Conservation (phyloP, 169 alveolate species). For the Eimeria sp. region DNA sequence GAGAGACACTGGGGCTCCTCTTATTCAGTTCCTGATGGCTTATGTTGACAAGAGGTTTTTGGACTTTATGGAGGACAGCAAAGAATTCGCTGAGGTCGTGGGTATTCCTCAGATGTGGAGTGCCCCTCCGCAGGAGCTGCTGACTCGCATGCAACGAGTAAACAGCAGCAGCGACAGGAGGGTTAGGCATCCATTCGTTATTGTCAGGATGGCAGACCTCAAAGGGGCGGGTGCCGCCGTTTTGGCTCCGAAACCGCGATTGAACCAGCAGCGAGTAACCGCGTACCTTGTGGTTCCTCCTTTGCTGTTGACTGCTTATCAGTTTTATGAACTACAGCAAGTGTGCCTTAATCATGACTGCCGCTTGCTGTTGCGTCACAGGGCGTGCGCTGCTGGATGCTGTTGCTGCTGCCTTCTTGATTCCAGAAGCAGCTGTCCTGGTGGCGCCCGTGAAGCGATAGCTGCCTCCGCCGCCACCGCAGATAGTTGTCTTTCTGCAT, state of each 20-base stretch:
- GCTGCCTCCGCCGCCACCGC: background rate
- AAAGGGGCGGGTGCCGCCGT: background rate
- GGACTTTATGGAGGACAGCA: constrained; percentile 24
- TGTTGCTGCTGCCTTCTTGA: constrained; percentile 19
- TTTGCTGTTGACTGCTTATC: constrained; percentile 1
- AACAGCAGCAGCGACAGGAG: background rate
- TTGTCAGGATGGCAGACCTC: constrained; percentile 65
- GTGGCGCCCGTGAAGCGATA: background rate
- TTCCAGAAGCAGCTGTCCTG: background rate
- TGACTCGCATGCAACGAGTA: background rate
- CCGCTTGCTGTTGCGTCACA: constrained; percentile 43
- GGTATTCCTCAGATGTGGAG: constrained; percentile 10
- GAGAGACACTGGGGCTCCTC: background rate
- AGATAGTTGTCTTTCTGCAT: background rate
- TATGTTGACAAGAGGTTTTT: constrained; percentile 5
- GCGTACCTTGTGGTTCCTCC: constrained; percentile 52
- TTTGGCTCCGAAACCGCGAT: background rate
- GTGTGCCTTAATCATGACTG: constrained; percentile 19
- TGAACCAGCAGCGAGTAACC: background rate
- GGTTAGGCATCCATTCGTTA: background rate
- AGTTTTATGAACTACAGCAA: background rate
- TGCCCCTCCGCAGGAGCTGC: background rate
- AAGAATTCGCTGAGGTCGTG: background rate
- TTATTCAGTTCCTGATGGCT: background rate
- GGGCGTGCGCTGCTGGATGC: constrained; percentile 20